Conservation (phyloP, 176 grass and related monocot species). For the Tillandsia fasciculata region DNA sequence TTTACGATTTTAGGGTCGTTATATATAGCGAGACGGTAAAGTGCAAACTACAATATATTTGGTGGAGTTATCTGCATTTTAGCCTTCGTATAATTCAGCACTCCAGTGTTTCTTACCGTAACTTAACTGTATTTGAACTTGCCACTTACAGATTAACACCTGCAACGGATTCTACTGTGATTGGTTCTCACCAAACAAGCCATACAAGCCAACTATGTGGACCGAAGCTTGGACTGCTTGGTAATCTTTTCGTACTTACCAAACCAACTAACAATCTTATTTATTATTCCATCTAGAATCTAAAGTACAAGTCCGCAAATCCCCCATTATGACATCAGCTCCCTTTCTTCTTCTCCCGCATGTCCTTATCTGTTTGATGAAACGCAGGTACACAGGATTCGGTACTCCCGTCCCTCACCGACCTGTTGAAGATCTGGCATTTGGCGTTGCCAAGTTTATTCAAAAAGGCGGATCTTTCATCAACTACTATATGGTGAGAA, state of each 20-base stretch:
- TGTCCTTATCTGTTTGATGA: constrained; percentile 17
- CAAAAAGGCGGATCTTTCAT: constrained; percentile 96
- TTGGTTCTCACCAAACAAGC: constrained; percentile 78
- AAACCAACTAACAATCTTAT: background rate
- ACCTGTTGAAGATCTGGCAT: constrained; percentile 86
- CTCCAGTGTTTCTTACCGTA: background rate
- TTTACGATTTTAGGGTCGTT: too few relatives aligned
- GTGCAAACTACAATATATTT: constrained; percentile 3
- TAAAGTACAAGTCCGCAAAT: background rate
- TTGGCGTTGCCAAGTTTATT: constrained; percentile 87
- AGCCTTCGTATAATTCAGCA: too few relatives aligned
- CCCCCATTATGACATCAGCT: background rate
- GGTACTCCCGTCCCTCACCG: constrained; percentile 79
- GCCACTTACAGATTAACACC: constrained; percentile 57
- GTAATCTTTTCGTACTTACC: constrained; percentile 36
- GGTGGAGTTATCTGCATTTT: background rate
- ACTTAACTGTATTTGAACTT: background rate
- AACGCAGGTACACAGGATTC: constrained; percentile 82
- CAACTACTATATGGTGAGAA: constrained; percentile 95
- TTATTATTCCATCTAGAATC: background rate
- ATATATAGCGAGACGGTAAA: too few relatives aligned
- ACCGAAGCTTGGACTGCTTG: constrained; percentile 95
- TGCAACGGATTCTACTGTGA: constrained; percentile 99
- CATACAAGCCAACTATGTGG: constrained; percentile 94
- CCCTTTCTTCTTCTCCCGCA: constrained; percentile 14